Evolutionary conservation across 495 filamentous ascomycete species (phyloP).

Genomic region (Trichoderma orchidacearum): DNA sequence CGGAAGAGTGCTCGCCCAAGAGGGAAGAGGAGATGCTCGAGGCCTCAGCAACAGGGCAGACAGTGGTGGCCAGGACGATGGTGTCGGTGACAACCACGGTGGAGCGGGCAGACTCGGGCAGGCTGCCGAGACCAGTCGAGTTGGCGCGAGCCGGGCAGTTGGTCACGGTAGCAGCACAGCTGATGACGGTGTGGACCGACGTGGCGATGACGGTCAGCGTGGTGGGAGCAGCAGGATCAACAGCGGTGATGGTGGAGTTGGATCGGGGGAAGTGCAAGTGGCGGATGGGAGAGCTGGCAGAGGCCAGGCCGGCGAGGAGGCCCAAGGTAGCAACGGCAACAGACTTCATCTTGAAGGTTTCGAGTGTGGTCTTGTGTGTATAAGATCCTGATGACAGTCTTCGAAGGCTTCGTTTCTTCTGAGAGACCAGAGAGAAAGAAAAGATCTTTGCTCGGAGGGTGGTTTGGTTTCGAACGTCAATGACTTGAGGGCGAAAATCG

Average conservation of each 20-base stretch:
- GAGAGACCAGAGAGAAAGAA: constrained; percentile 6
- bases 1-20: neutral
- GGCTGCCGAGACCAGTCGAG: constrained; percentile 16
- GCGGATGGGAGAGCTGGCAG: constrained; percentile 24
- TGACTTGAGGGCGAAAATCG: constrained; percentile 30
- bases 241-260: neutral
- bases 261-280: constrained; percentile 17
- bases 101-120: constrained; percentile 14
- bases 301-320: constrained; percentile 28
- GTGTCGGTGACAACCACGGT: constrained; percentile 30
- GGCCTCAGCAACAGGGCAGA: constrained; percentile 30
- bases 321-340: constrained; percentile 23
- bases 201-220: constrained; percentile 41
- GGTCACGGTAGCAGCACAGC: constrained; percentile 45
- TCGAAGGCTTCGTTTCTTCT: constrained; percentile 2
- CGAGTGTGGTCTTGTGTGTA: constrained; percentile 8
- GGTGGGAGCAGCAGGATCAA: constrained; percentile 14
- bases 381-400: neutral
- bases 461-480: constrained; percentile 12
- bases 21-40: constrained; percentile 9
- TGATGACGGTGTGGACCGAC: constrained; percentile 40
- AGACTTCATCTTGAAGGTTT: constrained; percentile 31
- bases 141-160: constrained; percentile 43
- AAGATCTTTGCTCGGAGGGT: constrained; percentile 7
- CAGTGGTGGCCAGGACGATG: constrained; percentile 25